phyloP scores from a whole-genome alignment of 2,329 filamentous ascomycete genomes.

The Elsinoe fawcettii region DNA sequence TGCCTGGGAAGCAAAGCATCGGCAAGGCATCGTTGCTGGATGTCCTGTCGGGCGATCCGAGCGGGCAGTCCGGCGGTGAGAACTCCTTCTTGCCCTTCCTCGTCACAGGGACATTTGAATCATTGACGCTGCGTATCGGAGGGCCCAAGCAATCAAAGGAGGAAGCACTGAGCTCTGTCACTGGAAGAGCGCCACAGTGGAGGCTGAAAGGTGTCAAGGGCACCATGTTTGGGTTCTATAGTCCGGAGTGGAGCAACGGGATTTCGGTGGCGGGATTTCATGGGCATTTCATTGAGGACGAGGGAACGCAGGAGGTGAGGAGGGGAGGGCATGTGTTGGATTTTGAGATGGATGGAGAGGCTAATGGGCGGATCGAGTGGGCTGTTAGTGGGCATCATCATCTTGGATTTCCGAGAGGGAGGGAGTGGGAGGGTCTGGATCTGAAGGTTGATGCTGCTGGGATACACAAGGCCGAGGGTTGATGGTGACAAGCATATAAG shows the following conservation, averaged over 20 bases:
- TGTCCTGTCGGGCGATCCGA: constrained; percentile 16
- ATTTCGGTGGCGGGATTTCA: constrained; percentile 35
- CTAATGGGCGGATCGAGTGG: constrained; percentile 27
- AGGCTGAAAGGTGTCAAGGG: constrained; percentile 30
- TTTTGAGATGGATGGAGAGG: constrained; percentile 32
- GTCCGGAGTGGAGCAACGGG: constrained; percentile 35
- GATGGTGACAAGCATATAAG: too few relatives aligned
- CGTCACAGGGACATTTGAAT: constrained; percentile 31
- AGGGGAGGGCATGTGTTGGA: constrained; percentile 32
- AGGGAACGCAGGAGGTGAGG: constrained; percentile 28
- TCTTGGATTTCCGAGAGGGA: constrained; percentile 36
- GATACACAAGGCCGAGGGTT: constrained; percentile 14
- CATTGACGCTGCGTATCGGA: constrained; percentile 21
- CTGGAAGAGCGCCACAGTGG: constrained; percentile 23
- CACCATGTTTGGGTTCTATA: constrained; percentile 34
- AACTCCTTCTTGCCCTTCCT: constrained; percentile 37
- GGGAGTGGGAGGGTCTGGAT: constrained; percentile 33
- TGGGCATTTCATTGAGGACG: constrained; percentile 31
- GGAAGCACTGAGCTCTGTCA: constrained; percentile 18
- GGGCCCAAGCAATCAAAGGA: constrained; percentile 9
- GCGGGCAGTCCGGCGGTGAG: constrained; percentile 19
- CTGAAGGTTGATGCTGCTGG: constrained; percentile 12
- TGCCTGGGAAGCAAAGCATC: constrained; percentile 20
- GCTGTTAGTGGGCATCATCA: constrained; percentile 37
- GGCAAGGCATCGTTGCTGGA: constrained; percentile 22